Base-by-base conservation (phyloP, 75 land plant genomes). In the Ceratopteris richardii region DNA sequence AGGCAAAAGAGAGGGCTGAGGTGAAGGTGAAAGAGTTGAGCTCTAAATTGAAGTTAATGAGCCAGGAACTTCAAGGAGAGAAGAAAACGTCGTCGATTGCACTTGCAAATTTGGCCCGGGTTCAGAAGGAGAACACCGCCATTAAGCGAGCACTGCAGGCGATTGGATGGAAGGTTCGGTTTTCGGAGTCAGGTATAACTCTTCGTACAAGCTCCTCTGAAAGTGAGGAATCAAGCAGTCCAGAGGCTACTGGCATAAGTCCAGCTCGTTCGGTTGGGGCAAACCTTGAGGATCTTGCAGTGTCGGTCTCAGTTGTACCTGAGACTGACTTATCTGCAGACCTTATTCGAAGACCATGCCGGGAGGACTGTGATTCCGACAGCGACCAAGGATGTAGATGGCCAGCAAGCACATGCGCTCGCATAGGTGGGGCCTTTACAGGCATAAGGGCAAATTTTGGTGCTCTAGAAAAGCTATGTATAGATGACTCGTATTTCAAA, bases 391-490 rank as follows among this genome's bases (percentile, higher is more conserved):
- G 79, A 11, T 94, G 95, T 71, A 69, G 71, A 51, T 94, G 95
- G 90, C 98, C 98, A 14, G 83, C 90, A 68, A 83, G 77, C 42
- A 78, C 67, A 29, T 88, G 98, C 69, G 81, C 81, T 36, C 83
- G 82, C 59, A 29, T 75, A 31, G 87, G 89, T 18, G 89, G 98
- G 62, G 85, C 88, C 57, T 81, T 94, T 73, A 69, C 81, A 48
- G 95, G 95, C 11, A 58, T 94, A 54, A 77, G 77, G 51, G 96
- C 94, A 44, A 75, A 94, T 56, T 89, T 80, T 80, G 85, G 83
- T 63, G 98, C 96, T n/a, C 72, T 94, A 57, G 96, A 94, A 41
- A 76, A 63, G 24, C 82, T 94, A n/a, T 81, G 81, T 11, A 86
- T 88, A 46, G 40, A 70, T 57, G 94, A 93, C 62, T 60, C 70